Percentiles rank a stretch among this genome's conserved stretches.
phyloP scores from a whole-genome alignment of 2,329 filamentous ascomycete species.

The Pyricularia sp. region DNA sequence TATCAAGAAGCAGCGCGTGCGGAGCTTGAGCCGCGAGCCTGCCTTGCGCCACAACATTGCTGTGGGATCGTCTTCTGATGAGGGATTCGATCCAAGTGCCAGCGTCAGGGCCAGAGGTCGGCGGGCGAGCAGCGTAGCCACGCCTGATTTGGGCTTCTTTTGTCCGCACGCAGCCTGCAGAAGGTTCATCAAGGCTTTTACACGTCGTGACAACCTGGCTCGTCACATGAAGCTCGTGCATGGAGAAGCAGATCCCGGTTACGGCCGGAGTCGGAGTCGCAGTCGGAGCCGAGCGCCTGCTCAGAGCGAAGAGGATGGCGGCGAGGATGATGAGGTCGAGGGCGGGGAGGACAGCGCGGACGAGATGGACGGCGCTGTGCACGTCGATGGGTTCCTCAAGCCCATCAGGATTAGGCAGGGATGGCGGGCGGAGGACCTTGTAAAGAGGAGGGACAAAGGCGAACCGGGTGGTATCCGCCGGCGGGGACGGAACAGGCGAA shows the following conservation, averaged over 20 bases:
- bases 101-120: background rate
- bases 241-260: slow-evolving; percentile 9
- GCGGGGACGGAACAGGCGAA: background rate
- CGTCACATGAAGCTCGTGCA: slow-evolving; percentile 38
- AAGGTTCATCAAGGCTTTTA: slow-evolving; percentile 25
- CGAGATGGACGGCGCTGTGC: slow-evolving; percentile 52
- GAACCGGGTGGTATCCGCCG: background rate
- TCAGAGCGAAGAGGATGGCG: background rate
- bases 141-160: slow-evolving; percentile 2
- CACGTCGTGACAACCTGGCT: slow-evolving; percentile 22
- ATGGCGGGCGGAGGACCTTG: slow-evolving; percentile 30
- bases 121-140: background rate
- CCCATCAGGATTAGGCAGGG: slow-evolving; percentile 39
- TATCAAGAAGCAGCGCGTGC: slow-evolving; percentile 5
- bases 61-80: background rate
- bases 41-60: slow-evolving; percentile 1
- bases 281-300: background rate
- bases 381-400: slow-evolving; percentile 58
- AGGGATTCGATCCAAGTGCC: background rate
- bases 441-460: background rate
- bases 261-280: background rate
- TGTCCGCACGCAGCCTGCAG: slow-evolving; percentile 24
- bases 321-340: slow-evolving; percentile 14
- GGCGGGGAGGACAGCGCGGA: slow-evolving; percentile 32
- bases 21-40: slow-evolving; percentile 5